Percentiles rank a stretch among this genome's conserved stretches.
phyloP scores from a whole-genome alignment of 2,329 filamentous ascomycete genomes.

The Colletotrichum truncatum region DNA sequence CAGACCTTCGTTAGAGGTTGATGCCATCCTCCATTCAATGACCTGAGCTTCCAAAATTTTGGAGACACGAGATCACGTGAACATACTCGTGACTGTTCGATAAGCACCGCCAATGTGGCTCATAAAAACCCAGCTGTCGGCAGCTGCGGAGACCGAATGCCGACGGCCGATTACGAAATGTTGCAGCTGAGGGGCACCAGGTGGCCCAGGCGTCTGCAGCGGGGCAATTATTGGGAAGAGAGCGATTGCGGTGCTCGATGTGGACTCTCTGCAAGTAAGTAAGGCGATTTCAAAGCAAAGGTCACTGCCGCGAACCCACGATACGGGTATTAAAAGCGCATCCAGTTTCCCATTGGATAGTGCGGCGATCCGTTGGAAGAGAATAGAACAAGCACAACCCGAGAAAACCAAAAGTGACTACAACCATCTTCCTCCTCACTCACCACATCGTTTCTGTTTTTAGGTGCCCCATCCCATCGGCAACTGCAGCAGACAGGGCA shows the following conservation, averaged over 20 bases:
- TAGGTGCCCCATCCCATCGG: not conserved
- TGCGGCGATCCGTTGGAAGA: not conserved
- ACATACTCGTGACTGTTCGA: not conserved
- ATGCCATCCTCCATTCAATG: not conserved
- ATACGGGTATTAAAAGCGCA: slow-evolving; percentile 25
- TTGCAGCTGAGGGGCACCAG: not conserved
- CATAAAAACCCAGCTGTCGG: not conserved
- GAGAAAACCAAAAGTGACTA: not conserved
- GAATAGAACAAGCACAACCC: not conserved
- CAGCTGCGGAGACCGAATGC: slow-evolving; percentile 14
- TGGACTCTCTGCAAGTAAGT: not conserved
- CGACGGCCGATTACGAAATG: slow-evolving; percentile 6
- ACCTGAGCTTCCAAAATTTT: slow-evolving; percentile 24
- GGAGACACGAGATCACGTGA: slow-evolving; percentile 12
- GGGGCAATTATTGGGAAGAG: not conserved
- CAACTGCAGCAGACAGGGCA: not conserved
- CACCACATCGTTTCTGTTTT: not conserved
- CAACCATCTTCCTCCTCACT: not conserved
- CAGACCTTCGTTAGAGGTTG: slow-evolving; percentile 1
- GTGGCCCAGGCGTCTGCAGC: slow-evolving; percentile 9
- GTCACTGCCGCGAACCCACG: slow-evolving; percentile 11
- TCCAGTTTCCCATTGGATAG: not conserved
- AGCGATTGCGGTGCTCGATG: slow-evolving; percentile 4
- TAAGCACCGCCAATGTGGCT: not conserved
- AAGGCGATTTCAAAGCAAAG: slow-evolving; percentile 49